Conservation (phyloP, 306 rosid species). For the Heteromeles arbutifolia region DNA sequence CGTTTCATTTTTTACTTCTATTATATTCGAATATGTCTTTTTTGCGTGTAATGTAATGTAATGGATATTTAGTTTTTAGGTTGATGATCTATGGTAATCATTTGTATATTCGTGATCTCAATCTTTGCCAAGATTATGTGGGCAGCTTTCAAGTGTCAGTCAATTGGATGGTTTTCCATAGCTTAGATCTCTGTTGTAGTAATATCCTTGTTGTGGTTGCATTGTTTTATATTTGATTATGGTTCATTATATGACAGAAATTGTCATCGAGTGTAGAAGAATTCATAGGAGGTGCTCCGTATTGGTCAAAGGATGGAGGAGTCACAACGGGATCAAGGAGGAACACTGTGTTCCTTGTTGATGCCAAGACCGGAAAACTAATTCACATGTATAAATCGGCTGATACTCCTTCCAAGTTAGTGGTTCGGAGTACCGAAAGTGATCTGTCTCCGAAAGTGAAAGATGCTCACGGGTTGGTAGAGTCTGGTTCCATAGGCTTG, state of each 20-base stretch:
- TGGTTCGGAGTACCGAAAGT: not conserved
- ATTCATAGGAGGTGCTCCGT: constrained; percentile 6
- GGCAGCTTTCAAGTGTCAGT: not conserved
- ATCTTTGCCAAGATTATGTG: not conserved
- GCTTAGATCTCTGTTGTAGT: not conserved
- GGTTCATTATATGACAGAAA: constrained; percentile 7
- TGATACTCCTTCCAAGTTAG: not conserved
- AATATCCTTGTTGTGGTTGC: not conserved
- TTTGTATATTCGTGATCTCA: not conserved
- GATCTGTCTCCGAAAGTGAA: not conserved
- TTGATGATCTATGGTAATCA: not conserved
- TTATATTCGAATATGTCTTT: not conserved
- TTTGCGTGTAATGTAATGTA: not conserved
- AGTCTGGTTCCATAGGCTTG: not conserved
- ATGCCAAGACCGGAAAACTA: constrained; percentile 12
- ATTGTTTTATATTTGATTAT: not conserved
- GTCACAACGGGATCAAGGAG: constrained; percentile 23
- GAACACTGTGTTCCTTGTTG: constrained; percentile 12
- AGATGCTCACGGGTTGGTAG: not conserved
- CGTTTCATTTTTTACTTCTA: not conserved
- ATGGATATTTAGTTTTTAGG: not conserved
- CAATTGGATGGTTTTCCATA: not conserved
- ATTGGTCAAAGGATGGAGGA: constrained; percentile 15
- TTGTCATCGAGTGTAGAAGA: constrained; percentile 5
- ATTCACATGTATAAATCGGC: constrained; percentile 1